A percentile compares a stretch with the other conserved stretches of the same genome.
Evolutionary conservation across 805 yeast genomes (phyloP).

Genomic region (Cyberlindnera euphorbiiphila): DNA sequence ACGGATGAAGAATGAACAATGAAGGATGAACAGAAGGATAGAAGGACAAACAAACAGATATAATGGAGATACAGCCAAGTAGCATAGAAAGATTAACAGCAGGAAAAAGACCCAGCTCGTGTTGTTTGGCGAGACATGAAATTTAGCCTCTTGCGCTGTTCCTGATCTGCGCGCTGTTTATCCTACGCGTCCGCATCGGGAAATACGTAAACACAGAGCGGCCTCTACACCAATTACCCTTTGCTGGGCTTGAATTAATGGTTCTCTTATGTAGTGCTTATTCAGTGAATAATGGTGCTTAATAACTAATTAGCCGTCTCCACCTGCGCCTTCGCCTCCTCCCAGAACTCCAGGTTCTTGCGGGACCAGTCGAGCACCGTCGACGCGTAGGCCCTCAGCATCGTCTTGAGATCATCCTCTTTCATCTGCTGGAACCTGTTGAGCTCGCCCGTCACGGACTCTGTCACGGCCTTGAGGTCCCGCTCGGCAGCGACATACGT

Average conservation of each 20-base stretch:
- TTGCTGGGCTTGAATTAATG: too few relatives aligned
- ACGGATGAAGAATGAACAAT: too few relatives aligned
- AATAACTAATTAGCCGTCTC: too few relatives aligned
- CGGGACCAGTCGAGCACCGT: conserved; percentile 63
- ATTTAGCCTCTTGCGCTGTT: too few relatives aligned
- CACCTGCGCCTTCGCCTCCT: conserved; percentile 41
- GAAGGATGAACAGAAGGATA: too few relatives aligned
- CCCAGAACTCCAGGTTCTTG: conserved; percentile 65
- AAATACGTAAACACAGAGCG: conserved; percentile 20
- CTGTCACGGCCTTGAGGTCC: conserved; percentile 48
- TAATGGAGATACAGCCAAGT: not conserved
- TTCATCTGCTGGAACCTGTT: conserved; percentile 45
- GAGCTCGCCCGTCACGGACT: conserved; percentile 38
- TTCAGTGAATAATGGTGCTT: too few relatives aligned
- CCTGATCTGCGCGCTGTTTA: too few relatives aligned
- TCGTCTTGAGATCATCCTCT: conserved; percentile 47
- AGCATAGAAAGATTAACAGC: too few relatives aligned
- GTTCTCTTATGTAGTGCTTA: too few relatives aligned
- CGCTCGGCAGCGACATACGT: conserved; percentile 50
- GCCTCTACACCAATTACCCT: too few relatives aligned
- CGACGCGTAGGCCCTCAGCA: conserved; percentile 49
- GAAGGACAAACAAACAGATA: not conserved
- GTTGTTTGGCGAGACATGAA: too few relatives aligned
- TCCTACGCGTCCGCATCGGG: conserved; percentile 14
- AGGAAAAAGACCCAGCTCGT: too few relatives aligned